Evolutionary conservation across 2,329 filamentous ascomycete species (phyloP).

Genomic region (Diaporthe aspalathi): DNA sequence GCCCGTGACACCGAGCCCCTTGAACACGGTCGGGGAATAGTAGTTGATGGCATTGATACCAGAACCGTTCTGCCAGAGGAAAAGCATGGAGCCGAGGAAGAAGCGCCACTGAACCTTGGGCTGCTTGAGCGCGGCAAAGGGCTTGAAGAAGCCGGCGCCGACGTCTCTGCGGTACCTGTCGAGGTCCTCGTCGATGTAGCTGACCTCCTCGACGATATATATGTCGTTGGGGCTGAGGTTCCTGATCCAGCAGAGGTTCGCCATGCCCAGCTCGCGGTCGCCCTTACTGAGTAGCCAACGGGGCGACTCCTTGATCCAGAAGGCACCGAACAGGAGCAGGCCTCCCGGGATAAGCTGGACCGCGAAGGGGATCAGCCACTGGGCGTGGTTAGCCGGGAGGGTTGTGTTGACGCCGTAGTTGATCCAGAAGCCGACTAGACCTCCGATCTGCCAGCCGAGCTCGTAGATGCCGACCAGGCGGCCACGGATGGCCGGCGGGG

Average conservation of each 20-base stretch:
- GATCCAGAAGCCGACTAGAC: conserved; percentile 74
- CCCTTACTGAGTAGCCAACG: conserved; percentile 76
- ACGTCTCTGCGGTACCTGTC: conserved; percentile 72
- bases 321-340: conserved; percentile 67
- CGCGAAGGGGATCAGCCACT: conserved; percentile 74
- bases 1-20: conserved; percentile 58
- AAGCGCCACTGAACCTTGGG: conserved; percentile 75
- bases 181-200: conserved; percentile 76
- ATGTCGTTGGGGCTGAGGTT: conserved; percentile 65
- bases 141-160: conserved; percentile 80
- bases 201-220: conserved; percentile 80
- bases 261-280: conserved; percentile 67
- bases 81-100: conserved; percentile 78
- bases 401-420: conserved; percentile 71
- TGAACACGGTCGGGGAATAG: conserved; percentile 77
- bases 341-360: conserved; percentile 76
- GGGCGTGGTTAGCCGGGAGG: conserved; percentile 57
- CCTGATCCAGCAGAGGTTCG: conserved; percentile 73
- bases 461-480: conserved; percentile 76
- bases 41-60: conserved; percentile 87
- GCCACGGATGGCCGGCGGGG: conserved; percentile 72
- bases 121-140: conserved; percentile 69
- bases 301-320: conserved; percentile 74
- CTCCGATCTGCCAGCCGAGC: conserved; percentile 72
- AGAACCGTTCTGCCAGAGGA: conserved; percentile 81